Evolutionary conservation across 164 flowering plant genomes (phyloP), one percentile per base, ranked within the genome.

Genomic region (Stephania cephalantha): DNA sequence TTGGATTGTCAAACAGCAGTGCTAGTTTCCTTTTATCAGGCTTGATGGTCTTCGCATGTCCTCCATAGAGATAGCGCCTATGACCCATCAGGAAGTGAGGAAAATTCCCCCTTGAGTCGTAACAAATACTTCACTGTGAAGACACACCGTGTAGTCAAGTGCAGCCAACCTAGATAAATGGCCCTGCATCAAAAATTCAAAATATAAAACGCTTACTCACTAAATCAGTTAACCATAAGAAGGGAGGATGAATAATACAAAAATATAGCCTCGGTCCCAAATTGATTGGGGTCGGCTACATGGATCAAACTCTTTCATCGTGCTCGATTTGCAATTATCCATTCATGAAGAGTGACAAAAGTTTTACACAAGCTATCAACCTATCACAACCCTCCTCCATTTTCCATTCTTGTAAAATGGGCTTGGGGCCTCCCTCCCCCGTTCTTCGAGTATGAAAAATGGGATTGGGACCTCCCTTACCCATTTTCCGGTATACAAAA

Each of bases 71-170:
- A 74, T 89, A 94, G 61, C 98, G 97, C 75, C 98, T 83, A 73
- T 94, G 97, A 78, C 98, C 97, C 87, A 92, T 90, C 84, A 94
- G 87, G 81, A 94, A 94, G 83, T 94, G 98, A 42, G 98, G 98
- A 73, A 95, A 95, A 72, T 95, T 95, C 70, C 98, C 76, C 97
- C 98, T 83, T 95, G 98, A 63, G 97, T 95, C 25, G 97, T 92
- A 53, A 92, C 91, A 83, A 95, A 93, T 52, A 88, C 97, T 82
- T 95, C 97, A 82, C 98, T 95, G 74, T 90, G 86, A 80, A 92
- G 93, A 83, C 97, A 91, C 53, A 95, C 93, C 4, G 94, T 89
- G 73, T 95, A 95, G 78, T 93, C 97, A 76, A 95, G 93, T 76
- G 98, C 98, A 76, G 98, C 98, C 86, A 94, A 80, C 83, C 98